Evolutionary conservation across 1,139 yeast genomes (phyloP).

Genomic region (Geotrichum histeridarum): DNA sequence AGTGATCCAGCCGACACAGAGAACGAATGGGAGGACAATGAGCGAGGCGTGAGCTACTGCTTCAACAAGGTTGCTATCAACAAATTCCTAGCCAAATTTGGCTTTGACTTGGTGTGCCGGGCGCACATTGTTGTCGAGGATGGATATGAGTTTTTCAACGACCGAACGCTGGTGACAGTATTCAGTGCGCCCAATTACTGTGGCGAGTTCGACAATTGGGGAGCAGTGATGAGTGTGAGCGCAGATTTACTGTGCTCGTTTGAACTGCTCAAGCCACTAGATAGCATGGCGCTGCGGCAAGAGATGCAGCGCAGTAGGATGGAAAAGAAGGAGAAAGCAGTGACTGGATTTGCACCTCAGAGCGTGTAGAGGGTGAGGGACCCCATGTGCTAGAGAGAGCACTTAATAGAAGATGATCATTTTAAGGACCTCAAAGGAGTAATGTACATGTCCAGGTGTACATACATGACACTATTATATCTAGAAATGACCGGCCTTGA

Average conservation of each 20-base stretch:
- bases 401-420: too few species aligned
- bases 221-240: constrained; percentile 99
- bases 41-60: constrained; percentile 94
- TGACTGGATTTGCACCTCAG: too few species aligned
- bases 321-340: constrained; percentile 32
- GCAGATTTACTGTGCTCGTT: constrained; percentile 92
- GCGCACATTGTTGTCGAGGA: constrained; percentile 99
- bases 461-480: too few species aligned
- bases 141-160: constrained; percentile 94
- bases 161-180: constrained; percentile 89
- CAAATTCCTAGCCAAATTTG: constrained; percentile 89
- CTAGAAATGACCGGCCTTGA: too few species aligned
- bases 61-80: constrained; percentile 97
- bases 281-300: constrained; percentile 85
- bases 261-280: constrained; percentile 97
- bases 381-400: too few species aligned
- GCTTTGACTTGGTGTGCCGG: constrained; percentile 93
- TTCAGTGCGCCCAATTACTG: constrained; percentile 97
- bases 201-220: constrained; percentile 98
- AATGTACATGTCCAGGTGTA: too few species aligned
- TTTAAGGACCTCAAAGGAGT: too few species aligned
- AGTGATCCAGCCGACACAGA: constrained; percentile 97
- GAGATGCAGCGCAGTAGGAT: constrained; percentile 44
- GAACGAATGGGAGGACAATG: constrained; percentile 97
- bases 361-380: too few species aligned